A percentile compares a stretch with the other conserved stretches of the same genome.
These are phyloP conservation scores for Chalciporus chontae DNA, from an alignment of 768 basidiomycete species.

Conservation along the genomic window DNA sequence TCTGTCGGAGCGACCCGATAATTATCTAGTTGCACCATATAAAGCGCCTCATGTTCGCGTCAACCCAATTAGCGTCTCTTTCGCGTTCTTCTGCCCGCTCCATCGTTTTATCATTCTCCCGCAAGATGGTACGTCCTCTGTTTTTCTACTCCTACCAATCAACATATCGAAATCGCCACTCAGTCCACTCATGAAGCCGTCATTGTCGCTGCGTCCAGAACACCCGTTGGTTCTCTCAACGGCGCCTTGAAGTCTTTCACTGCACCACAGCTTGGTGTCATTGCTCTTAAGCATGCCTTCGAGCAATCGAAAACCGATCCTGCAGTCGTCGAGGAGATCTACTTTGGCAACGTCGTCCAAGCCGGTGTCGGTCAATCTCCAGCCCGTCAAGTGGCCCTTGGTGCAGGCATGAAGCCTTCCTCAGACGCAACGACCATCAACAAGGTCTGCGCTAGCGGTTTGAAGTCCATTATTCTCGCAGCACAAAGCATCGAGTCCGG, in stretches of 20 bases:
- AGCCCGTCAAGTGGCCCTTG: slow-evolving; percentile 95
- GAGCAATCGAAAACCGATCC: slow-evolving; percentile 77
- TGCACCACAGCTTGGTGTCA: slow-evolving; percentile 85
- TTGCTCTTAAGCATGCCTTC: slow-evolving; percentile 89
- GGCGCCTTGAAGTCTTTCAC: slow-evolving; percentile 85
- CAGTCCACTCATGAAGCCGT: slow-evolving; percentile 71
- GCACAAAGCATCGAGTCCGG: slow-evolving; percentile 88
- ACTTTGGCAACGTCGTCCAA: slow-evolving; percentile 97
- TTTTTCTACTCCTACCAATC: neutral
- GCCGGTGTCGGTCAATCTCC: slow-evolving; percentile 97
- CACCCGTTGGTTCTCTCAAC: slow-evolving; percentile 91
- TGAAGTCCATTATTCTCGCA: slow-evolving; percentile 94
- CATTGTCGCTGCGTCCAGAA: slow-evolving; percentile 91
- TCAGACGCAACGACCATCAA: slow-evolving; percentile 99
- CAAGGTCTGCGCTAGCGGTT: slow-evolving; percentile 98
- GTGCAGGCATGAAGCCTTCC: slow-evolving; percentile 73
- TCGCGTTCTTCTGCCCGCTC: slow-evolving; percentile 37
- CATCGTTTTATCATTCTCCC: slow-evolving; percentile 33
- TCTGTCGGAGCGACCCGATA: slow-evolving; percentile 21
- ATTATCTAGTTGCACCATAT: slow-evolving; percentile 12
- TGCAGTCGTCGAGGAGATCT: slow-evolving; percentile 87
- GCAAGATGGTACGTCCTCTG: slow-evolving; percentile 47
- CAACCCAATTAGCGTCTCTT: slow-evolving; percentile 38
- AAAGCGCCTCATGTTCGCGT: slow-evolving; percentile 38
- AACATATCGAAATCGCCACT: neutral